phyloP scores from a whole-genome alignment of 2,329 filamentous ascomycete species.

The Penicillium verrucosum region DNA sequence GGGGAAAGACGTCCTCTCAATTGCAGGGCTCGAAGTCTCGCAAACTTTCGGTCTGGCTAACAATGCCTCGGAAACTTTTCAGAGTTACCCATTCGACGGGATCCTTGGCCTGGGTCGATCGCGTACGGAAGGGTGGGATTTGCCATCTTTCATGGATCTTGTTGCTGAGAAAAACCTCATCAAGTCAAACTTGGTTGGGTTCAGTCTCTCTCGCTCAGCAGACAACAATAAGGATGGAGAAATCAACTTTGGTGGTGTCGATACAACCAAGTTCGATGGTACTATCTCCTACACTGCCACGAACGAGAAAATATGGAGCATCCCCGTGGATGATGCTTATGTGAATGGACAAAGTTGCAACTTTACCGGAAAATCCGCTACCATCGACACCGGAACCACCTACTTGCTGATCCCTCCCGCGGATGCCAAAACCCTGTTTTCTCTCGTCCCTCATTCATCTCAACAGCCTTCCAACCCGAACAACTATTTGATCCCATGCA shows the following conservation, averaged over 20 bases:
- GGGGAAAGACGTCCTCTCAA: slow-evolving; percentile 62
- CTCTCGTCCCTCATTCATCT: slow-evolving; percentile 60
- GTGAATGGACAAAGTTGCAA: slow-evolving; percentile 59
- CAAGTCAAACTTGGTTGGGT: slow-evolving; percentile 64
- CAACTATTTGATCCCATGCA: slow-evolving; percentile 71
- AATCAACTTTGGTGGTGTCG: slow-evolving; percentile 70
- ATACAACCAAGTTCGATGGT: slow-evolving; percentile 65
- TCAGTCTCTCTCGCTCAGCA: slow-evolving; percentile 65
- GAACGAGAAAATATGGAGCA: slow-evolving; percentile 65
- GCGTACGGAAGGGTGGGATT: slow-evolving; percentile 47
- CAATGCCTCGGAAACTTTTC: slow-evolving; percentile 70
- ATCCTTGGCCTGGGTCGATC: slow-evolving; percentile 75
- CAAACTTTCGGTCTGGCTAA: slow-evolving; percentile 71
- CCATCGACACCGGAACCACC: slow-evolving; percentile 81
- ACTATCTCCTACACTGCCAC: slow-evolving; percentile 64
- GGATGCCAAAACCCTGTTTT: slow-evolving; percentile 67
- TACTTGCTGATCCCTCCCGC: slow-evolving; percentile 69
- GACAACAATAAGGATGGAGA: slow-evolving; percentile 70
- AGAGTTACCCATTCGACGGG: slow-evolving; percentile 78
- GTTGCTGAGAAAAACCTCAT: slow-evolving; percentile 58
- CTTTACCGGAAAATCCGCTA: slow-evolving; percentile 57
- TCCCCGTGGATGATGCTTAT: slow-evolving; percentile 64
- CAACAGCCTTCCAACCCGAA: slow-evolving; percentile 42
- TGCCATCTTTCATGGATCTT: slow-evolving; percentile 65
- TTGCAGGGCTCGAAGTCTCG: slow-evolving; percentile 63